These are phyloP conservation scores for Phytopythium helicoides DNA, from an alignment of 352 stramenopile species.

Conservation along the genomic window DNA sequence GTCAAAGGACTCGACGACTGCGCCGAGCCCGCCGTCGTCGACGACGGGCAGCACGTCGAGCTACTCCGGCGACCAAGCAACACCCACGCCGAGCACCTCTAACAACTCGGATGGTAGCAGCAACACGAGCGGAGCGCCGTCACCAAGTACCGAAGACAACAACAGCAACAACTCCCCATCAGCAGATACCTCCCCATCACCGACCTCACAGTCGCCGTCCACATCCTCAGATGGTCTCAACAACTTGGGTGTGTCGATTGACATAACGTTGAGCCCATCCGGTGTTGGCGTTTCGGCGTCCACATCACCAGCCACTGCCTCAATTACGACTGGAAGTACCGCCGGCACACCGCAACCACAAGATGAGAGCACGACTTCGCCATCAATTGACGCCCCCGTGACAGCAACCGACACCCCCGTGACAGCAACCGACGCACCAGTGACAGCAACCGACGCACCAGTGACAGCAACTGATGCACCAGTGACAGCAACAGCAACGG, in stretches of 20 bases:
- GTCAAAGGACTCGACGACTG: not conserved
- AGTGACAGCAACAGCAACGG: constrained; percentile 2
- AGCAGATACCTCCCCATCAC: constrained; percentile 5
- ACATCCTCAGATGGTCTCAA: no score
- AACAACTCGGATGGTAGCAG: not conserved
- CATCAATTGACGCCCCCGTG: not conserved
- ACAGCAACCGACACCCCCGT: not conserved
- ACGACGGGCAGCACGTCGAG: not conserved
- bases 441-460: not conserved
- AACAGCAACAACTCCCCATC: constrained; percentile 5
- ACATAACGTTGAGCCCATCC: no score
- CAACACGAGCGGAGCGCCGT: not conserved
- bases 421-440: not conserved
- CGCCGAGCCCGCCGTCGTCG: not conserved
- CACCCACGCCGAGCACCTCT: constrained; percentile 1
- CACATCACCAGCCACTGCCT: no score
- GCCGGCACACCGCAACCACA: no score
- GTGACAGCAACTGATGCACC: not conserved
- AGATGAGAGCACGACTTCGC: no score
- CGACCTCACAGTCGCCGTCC: no score
- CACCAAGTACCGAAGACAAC: constrained; percentile 1
- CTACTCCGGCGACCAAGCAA: constrained; percentile 8
- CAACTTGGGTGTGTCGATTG: no score
- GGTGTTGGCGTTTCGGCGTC: no score
- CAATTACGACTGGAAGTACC: no score